Evolutionary conservation across 192 early-diverging fungal species (phyloP).

Genomic region (Funneliformis mosseae): DNA sequence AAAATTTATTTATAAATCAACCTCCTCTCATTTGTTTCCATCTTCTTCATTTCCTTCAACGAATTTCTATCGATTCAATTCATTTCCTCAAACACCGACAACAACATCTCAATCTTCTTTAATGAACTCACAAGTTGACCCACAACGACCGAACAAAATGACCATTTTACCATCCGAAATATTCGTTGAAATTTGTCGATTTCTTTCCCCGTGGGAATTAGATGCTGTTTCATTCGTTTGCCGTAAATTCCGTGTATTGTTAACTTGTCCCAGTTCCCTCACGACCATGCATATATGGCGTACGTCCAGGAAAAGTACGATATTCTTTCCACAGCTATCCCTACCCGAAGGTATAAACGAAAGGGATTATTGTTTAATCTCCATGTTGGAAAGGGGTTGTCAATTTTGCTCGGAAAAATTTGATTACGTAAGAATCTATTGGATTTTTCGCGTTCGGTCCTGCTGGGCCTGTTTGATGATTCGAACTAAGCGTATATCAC

Average conservation of each 20-base stretch:
- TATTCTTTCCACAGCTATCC: neutral
- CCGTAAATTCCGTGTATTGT: neutral
- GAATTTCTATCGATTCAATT: neutral
- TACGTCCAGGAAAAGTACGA: neutral
- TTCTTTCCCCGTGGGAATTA: conserved; percentile 1
- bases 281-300: neutral
- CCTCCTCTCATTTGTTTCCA: too few relatives aligned
- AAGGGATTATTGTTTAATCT: neutral
- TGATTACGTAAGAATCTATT: neutral
- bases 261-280: neutral
- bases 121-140: neutral
- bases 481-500: neutral
- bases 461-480: neutral
- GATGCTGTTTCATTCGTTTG: neutral
- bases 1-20: too few relatives aligned
- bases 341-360: neutral
- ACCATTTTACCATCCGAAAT: neutral
- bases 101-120: neutral
- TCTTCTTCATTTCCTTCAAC: too few relatives aligned
- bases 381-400: neutral
- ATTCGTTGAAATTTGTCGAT: neutral
- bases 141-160: neutral
- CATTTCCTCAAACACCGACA: neutral
- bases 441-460: neutral
- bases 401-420: neutral